Evolutionary conservation across 2,329 filamentous ascomycete genomes (phyloP).

Genomic region (Triangularia setosa): DNA sequence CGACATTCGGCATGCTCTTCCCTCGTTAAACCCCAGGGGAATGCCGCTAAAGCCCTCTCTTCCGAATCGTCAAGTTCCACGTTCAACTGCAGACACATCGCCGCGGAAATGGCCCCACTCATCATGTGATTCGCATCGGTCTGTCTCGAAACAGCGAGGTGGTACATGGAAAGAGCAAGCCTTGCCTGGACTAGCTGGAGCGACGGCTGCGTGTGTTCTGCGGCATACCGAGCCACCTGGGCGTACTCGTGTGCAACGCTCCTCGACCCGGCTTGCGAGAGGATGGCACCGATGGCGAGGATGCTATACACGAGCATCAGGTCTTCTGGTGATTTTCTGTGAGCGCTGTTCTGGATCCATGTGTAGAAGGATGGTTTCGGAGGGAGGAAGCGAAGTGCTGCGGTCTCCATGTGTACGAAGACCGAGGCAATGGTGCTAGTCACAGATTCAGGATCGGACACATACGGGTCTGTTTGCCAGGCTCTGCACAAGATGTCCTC

Average conservation of each 20-base stretch:
- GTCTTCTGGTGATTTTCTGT: constrained; percentile 40
- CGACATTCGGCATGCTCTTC: constrained; percentile 61
- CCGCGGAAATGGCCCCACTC: constrained; percentile 57
- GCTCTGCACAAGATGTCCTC: constrained; percentile 46
- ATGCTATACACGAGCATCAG: constrained; percentile 45
- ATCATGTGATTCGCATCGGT: constrained; percentile 61
- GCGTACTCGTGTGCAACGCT: constrained; percentile 21
- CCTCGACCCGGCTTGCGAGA: neutral
- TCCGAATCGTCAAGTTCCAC: constrained; percentile 52
- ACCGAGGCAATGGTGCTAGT: constrained; percentile 39
- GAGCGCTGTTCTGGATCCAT: constrained; percentile 18
- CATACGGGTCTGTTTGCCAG: constrained; percentile 50
- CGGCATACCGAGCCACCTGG: constrained; percentile 49
- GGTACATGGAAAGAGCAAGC: constrained; percentile 63
- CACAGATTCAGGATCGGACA: constrained; percentile 36
- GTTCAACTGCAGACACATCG: constrained; percentile 59
- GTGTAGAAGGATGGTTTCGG: constrained; percentile 26
- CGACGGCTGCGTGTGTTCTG: constrained; percentile 46
- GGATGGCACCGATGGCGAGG: constrained; percentile 37
- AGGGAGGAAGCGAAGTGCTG: constrained; percentile 41
- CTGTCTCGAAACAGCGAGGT: constrained; percentile 57
- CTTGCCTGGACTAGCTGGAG: constrained; percentile 65
- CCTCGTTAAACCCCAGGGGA: constrained; percentile 56
- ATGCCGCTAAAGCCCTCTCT: constrained; percentile 37
- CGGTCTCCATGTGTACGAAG: constrained; percentile 40